Conservation (phyloP, 202 grass and related monocot species). For the Sporobolus alterniflorus region DNA sequence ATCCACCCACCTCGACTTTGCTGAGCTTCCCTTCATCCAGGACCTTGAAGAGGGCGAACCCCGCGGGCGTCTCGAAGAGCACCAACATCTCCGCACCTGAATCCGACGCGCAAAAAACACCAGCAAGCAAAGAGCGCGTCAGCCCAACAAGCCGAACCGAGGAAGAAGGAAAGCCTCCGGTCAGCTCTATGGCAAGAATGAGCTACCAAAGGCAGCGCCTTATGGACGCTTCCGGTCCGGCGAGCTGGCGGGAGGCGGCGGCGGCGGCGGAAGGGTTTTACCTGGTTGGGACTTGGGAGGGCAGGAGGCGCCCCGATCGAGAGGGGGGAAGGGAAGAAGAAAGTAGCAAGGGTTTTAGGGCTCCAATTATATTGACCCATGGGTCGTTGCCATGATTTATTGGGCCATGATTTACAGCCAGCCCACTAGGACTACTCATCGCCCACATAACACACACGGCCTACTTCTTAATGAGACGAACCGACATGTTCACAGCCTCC, state of each 20-base stretch:
- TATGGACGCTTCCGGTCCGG: not conserved
- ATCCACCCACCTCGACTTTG: constrained; percentile 64
- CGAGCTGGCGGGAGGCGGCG: not conserved
- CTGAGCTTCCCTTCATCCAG: constrained; percentile 85
- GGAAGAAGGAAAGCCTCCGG: not conserved
- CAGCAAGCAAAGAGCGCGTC: not conserved
- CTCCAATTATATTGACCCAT: constrained; percentile 10
- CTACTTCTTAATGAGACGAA: too few relatives aligned
- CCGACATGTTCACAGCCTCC: too few relatives aligned
- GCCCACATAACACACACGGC: too few relatives aligned
- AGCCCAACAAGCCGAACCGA: not conserved
- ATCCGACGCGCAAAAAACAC: not conserved
- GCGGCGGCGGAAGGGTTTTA: not conserved
- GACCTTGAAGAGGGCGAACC: constrained; percentile 95
- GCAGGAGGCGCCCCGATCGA: constrained; percentile 10
- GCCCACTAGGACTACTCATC: too few relatives aligned
- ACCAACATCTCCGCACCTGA: constrained; percentile 65
- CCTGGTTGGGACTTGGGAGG: not conserved
- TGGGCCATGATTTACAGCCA: not conserved
- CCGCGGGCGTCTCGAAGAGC: constrained; percentile 94
- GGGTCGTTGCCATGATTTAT: not conserved
- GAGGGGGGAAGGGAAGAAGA: not conserved
- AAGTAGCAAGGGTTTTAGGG: constrained; percentile 29
- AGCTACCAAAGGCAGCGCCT: not conserved
- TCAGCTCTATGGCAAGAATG: too few relatives aligned